Conservation (phyloP, 164 flowering plant species). For the Magnolia changhungtana region DNA sequence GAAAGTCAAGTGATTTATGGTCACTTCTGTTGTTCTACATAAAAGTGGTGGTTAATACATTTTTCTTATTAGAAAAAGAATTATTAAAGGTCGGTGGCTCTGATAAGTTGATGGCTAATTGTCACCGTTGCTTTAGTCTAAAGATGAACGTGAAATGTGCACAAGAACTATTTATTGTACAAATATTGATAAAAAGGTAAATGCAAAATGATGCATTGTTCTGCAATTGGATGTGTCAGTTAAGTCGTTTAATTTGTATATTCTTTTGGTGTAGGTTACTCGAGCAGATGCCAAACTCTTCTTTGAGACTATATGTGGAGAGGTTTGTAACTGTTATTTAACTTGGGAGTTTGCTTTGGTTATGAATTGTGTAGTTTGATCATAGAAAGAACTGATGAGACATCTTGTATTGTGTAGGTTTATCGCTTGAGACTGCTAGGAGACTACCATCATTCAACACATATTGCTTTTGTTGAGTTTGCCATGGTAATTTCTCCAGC, state of each 20-base stretch:
- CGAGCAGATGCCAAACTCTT: conserved; percentile 72
- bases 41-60: not conserved
- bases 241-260: not conserved
- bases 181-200: conserved; percentile 81
- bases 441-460: conserved; percentile 74
- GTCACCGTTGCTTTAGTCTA: conserved; percentile 36
- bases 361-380: not conserved
- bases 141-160: conserved; percentile 88
- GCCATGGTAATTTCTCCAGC: conserved; percentile 37
- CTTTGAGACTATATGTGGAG: conserved; percentile 78
- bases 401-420: conserved; percentile 42
- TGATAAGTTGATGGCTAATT: not conserved
- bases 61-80: not conserved
- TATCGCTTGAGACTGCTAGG: conserved; percentile 72
- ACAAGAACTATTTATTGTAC: conserved; percentile 81
- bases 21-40: not conserved
- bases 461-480: conserved; percentile 86
- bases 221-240: not conserved
- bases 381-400: conserved; percentile 1
- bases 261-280: conserved; percentile 43
- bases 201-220: not conserved
- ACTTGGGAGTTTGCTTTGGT: not conserved
- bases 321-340: conserved; percentile 41
- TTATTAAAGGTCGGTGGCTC: not conserved
- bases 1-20: conserved; percentile 4